Evolutionary conservation across 2,329 filamentous ascomycete genomes (phyloP).

Genomic region (Claviceps arundinis): DNA sequence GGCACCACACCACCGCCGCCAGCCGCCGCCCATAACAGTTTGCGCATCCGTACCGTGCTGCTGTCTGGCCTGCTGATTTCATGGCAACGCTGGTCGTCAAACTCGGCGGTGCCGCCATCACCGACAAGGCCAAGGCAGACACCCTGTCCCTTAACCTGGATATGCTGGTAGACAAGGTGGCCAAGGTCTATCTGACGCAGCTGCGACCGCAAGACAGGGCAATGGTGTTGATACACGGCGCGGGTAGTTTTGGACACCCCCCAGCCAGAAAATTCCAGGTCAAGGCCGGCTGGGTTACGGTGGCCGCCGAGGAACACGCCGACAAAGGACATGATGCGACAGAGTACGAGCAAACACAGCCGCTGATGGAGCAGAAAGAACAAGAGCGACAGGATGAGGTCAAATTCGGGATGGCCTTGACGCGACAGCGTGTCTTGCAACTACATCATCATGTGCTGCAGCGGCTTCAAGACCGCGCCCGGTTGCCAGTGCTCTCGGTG

Average conservation of each 20-base stretch:
- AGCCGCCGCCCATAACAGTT: no score
- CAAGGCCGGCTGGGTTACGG: neutral
- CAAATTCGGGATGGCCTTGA: slow-evolving; percentile 3
- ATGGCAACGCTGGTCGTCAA: slow-evolving; percentile 3
- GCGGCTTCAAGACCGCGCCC: neutral
- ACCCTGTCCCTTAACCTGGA: neutral
- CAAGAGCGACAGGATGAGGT: neutral
- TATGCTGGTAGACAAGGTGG: neutral
- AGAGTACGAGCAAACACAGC: neutral
- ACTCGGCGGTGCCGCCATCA: slow-evolving; percentile 4
- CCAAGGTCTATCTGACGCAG: neutral
- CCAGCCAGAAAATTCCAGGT: slow-evolving; percentile 1
- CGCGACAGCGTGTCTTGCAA: neutral
- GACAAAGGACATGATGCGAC: neutral
- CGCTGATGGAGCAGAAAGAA: neutral
- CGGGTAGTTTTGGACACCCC: slow-evolving; percentile 3
- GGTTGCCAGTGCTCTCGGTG: slow-evolving; percentile 2
- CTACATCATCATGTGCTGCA: slow-evolving; percentile 3
- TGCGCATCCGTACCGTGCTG: neutral
- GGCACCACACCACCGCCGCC: no score
- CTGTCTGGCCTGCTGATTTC: neutral
- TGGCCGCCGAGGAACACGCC: neutral
- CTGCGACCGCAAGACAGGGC: neutral
- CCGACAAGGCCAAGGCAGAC: slow-evolving; percentile 1
- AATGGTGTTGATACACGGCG: slow-evolving; percentile 2